These are phyloP conservation scores for Aurinia saxatilis DNA, from an alignment of 345 rosid species.

Conservation along the genomic window DNA sequence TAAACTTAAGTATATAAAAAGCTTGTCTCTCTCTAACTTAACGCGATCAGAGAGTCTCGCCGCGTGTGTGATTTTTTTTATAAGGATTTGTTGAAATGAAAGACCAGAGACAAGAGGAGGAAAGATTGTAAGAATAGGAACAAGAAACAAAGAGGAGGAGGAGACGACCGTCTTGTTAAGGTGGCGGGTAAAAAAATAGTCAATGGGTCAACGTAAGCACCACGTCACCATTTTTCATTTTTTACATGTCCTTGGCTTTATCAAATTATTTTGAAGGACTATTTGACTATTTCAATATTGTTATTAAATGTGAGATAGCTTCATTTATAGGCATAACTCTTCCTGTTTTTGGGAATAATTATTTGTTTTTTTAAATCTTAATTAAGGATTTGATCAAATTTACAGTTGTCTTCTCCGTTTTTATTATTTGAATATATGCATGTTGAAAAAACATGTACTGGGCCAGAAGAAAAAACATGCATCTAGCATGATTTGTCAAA, in stretches of 20 bases:
- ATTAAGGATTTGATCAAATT: background rate
- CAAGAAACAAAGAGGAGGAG: background rate
- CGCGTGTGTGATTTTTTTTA: constrained; percentile 5
- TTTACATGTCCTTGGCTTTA: background rate
- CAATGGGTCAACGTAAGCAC: constrained; percentile 23
- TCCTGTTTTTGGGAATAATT: background rate
- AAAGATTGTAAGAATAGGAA: background rate
- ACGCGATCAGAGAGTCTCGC: constrained; percentile 1
- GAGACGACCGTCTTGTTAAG: constrained; percentile 2
- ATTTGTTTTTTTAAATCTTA: background rate
- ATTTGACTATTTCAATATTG: background rate
- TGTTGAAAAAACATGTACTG: background rate
- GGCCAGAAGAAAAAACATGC: background rate
- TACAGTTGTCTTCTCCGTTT: background rate
- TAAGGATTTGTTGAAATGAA: constrained; percentile 19
- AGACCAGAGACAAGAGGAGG: background rate
- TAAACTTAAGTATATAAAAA: constrained; percentile 5
- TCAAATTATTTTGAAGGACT: background rate
- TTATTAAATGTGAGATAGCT: constrained; percentile 3
- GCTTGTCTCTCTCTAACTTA: background rate
- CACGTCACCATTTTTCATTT: constrained; percentile 7
- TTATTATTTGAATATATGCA: background rate
- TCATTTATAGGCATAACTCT: background rate
- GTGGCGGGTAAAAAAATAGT: constrained; percentile 29
- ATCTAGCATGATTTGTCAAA: background rate